Evolutionary conservation across 306 rosid species (phyloP).

Genomic region (Cyamopsis tetragonoloba): DNA sequence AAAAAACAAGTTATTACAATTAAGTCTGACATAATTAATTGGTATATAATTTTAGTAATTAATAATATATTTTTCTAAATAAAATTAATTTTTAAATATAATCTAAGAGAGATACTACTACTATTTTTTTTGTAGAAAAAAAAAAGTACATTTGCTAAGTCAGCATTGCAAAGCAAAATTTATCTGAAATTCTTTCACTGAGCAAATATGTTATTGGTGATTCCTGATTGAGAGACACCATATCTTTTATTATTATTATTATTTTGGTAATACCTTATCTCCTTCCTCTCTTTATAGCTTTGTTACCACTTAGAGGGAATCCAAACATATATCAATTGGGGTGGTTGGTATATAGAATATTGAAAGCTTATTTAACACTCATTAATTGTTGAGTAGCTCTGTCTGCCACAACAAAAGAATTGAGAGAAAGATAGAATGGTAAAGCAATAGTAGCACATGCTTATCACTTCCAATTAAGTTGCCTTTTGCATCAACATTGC

Average conservation of each 20-base stretch:
- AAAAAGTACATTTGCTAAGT: conserved; percentile 18
- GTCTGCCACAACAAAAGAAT: conserved; percentile 32
- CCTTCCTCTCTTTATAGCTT: conserved; percentile 2
- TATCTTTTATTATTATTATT: too few species aligned
- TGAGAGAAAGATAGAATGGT: background rate
- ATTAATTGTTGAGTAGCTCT: background rate
- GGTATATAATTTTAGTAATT: too few species aligned
- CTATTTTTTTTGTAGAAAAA: too few species aligned
- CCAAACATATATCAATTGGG: conserved; percentile 24
- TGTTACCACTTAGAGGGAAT: conserved; percentile 30
- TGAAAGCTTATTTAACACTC: conserved; percentile 24
- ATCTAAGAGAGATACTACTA: too few species aligned
- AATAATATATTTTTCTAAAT: too few species aligned
- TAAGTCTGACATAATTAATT: too few species aligned
- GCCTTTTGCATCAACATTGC: conserved; percentile 32
- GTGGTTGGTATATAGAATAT: conserved; percentile 16
- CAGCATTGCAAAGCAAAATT: conserved; percentile 4
- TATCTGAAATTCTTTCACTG: conserved; percentile 4
- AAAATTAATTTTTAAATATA: too few species aligned
- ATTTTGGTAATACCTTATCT: too few species aligned
- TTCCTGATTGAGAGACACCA: conserved; percentile 26
- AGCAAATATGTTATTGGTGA: conserved; percentile 21
- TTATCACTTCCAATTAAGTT: conserved; percentile 28
- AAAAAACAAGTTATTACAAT: too few species aligned
- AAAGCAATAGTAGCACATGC: conserved; percentile 26